Evolutionary conservation across 768 basidiomycete species (phyloP), one percentile per base, ranked within the genome.

Genomic region (Serendipita sp.): DNA sequence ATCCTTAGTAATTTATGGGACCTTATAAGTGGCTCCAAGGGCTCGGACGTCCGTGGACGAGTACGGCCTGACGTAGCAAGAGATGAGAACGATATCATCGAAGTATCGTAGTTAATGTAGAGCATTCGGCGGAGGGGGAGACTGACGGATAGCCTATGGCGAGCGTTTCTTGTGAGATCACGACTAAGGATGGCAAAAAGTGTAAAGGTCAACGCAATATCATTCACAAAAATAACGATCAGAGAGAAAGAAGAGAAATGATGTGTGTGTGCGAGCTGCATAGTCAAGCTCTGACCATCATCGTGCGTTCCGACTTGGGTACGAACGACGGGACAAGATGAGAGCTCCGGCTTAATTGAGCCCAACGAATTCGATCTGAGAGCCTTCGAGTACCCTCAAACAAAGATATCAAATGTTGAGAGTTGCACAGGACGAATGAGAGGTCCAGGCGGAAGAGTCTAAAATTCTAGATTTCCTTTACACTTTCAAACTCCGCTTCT

Each of bases 341-440:
- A 28, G 45, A 58, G 53, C 53, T 58, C 53, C 53, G 53, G 53
- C 53, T 58, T 58, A 58, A 58, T 58, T 58, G 53, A 58, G 53
- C 53, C 11, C 53, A 28, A 58, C 31, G 38, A 38, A 30, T 22
- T 58, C 28, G 53, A n/a, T 58, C 33, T 58, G 53, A 24, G 53
- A 24, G 11, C 28, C 53, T 58, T 58, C 31, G 24, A n/a, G n/a
- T 58, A 58, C 53, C 53, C 53, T 30, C 24, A 9, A 31, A 22
- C 22, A 17, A 22, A 28, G 28, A 28, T 13, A n/a, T n/a, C n/a
- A n/a, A 58, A 9, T 22, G 17, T n/a, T 9, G 17, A 58, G 53
- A 58, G 53, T 58, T 58, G 30, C 53, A 33, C 22, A 13, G 22
- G 22, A n/a, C n/a, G n/a, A 50, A 28, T 11, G 9, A 7, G 45